These are phyloP conservation scores for Dissoconium aciculare DNA, from an alignment of 2,329 filamentous ascomycete species.

Conservation along the genomic window DNA sequence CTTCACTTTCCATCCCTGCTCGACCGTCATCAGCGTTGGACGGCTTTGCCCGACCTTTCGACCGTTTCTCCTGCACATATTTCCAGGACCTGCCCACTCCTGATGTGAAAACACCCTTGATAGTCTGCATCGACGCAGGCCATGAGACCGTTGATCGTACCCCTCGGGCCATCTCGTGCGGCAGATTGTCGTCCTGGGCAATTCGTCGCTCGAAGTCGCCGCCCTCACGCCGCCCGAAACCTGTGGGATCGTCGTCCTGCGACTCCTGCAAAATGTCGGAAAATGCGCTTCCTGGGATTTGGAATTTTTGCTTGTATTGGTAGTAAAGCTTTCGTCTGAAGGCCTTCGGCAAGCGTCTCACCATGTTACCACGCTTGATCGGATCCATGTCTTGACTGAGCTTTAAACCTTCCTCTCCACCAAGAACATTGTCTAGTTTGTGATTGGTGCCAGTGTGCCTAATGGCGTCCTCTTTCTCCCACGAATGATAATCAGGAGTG, in stretches of 20 bases:
- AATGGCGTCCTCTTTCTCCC: slow-evolving; percentile 26
- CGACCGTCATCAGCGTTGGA: slow-evolving; percentile 46
- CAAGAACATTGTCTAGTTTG: slow-evolving; percentile 41
- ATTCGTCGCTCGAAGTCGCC: slow-evolving; percentile 79
- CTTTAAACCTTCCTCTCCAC: slow-evolving; percentile 46
- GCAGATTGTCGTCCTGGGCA: slow-evolving; percentile 56
- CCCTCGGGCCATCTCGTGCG: slow-evolving; percentile 53
- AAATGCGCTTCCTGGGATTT: slow-evolving; percentile 72
- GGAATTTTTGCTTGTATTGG: slow-evolving; percentile 80
- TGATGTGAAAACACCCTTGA: slow-evolving; percentile 71
- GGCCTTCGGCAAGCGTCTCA: slow-evolving; percentile 68
- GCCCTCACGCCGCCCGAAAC: slow-evolving; percentile 59
- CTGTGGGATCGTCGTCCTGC: slow-evolving; percentile 48
- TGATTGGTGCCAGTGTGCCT: slow-evolving; percentile 22
- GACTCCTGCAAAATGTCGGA: slow-evolving; percentile 67
- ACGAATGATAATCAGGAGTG: slow-evolving; percentile 32
- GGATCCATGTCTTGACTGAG: slow-evolving; percentile 88
- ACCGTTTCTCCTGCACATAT: slow-evolving; percentile 67
- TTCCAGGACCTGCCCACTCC: slow-evolving; percentile 54
- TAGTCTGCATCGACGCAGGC: slow-evolving; percentile 76
- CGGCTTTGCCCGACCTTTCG: slow-evolving; percentile 25
- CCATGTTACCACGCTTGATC: slow-evolving; percentile 84
- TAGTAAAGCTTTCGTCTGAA: slow-evolving; percentile 90
- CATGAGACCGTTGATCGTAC: slow-evolving; percentile 82
- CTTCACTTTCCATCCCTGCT: slow-evolving; percentile 57